Conservation (phyloP, 2,329 filamentous ascomycete species). For the Bipolaris gigantea region DNA sequence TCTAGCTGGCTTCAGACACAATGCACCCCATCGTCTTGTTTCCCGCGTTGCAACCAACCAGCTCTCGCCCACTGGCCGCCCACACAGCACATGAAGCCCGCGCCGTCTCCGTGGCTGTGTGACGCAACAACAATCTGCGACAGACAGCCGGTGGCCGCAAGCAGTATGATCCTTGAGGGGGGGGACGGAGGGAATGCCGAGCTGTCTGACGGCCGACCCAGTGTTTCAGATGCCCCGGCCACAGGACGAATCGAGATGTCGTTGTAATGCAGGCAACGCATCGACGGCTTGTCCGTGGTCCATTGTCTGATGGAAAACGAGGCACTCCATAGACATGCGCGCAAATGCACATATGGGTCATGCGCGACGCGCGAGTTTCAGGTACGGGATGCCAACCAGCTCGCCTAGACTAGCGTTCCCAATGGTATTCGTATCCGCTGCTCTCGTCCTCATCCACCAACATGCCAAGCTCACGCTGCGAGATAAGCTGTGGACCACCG, state of each 20-base stretch:
- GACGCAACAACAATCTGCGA: constrained; percentile 17
- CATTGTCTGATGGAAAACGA: no score
- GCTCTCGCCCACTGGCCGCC: neutral
- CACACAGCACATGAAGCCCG: constrained; percentile 13
- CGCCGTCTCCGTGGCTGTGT: constrained; percentile 21
- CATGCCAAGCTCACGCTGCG: neutral
- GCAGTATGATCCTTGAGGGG: constrained; percentile 1
- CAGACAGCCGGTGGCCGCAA: constrained; percentile 12
- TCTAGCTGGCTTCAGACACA: constrained; percentile 12
- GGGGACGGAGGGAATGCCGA: constrained; percentile 7
- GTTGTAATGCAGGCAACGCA: constrained; percentile 8
- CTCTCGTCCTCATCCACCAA: neutral
- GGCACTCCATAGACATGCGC: neutral
- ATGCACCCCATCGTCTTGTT: neutral
- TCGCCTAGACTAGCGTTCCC: neutral
- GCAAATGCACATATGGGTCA: neutral
- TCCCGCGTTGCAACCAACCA: neutral
- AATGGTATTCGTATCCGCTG: neutral
- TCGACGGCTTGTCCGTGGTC: constrained; percentile 1
- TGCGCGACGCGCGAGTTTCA: neutral
- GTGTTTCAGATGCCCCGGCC: constrained; percentile 18
- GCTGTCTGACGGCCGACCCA: constrained; percentile 9
- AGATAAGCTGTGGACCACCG: neutral
- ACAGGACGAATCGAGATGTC: constrained; percentile 5
- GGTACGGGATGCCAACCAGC: neutral